A percentile compares a stretch with the other conserved stretches of the same genome.
Conservation (phyloP, 2,329 filamentous ascomycete species). For the Neofusicoccum sp. region DNA sequence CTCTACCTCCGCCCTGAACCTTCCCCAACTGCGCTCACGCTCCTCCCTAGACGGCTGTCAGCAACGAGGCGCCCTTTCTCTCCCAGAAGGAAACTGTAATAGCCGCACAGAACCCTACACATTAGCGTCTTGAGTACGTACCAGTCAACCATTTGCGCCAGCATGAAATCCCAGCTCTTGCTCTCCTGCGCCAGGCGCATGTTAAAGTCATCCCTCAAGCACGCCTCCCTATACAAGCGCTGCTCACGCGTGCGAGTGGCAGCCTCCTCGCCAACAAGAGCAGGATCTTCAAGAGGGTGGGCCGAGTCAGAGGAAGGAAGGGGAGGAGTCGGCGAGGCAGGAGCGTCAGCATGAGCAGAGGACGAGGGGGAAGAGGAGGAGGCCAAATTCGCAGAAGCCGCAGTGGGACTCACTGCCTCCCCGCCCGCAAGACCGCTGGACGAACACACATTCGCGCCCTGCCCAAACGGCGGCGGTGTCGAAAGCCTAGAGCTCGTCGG, state of each 20-base stretch:
- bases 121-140: not conserved
- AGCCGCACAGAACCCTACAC: too few relatives aligned
- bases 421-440: too few relatives aligned
- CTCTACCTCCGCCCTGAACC: constrained; percentile 19
- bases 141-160: constrained; percentile 45
- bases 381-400: too few relatives aligned
- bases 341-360: not conserved
- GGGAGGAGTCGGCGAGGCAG: not conserved
- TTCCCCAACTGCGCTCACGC: constrained; percentile 25
- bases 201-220: constrained; percentile 31
- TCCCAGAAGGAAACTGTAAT: too few relatives aligned
- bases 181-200: constrained; percentile 30
- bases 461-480: too few relatives aligned
- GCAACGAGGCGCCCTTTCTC: not conserved
- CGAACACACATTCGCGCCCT: too few relatives aligned
- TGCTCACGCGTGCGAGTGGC: constrained; percentile 58
- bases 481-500: too few relatives aligned
- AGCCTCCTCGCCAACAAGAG: constrained; percentile 65
- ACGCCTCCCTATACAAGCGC: constrained; percentile 52
- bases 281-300: constrained; percentile 63
- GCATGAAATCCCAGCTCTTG: constrained; percentile 42
- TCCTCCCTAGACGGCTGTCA: constrained; percentile 18
- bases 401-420: too few relatives aligned
- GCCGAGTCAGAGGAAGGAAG: constrained; percentile 25
- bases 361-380: too few relatives aligned